Percentiles rank a stretch among this genome's conserved stretches.
These are phyloP conservation scores for Melanogaster broomeanus DNA, from an alignment of 768 basidiomycete genomes.

Conservation along the genomic window DNA sequence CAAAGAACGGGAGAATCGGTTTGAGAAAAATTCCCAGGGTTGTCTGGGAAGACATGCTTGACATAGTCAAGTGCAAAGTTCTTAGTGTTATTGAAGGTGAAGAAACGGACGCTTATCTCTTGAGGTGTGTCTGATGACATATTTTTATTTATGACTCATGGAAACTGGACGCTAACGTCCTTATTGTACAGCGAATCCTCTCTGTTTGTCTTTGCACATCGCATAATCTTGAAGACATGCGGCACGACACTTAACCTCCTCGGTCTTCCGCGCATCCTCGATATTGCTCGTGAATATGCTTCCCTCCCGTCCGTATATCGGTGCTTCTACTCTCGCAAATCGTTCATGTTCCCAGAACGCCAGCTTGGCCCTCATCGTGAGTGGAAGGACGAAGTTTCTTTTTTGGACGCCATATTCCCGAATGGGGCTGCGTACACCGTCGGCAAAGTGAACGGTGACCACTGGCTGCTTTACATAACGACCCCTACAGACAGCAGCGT, in stretches of 20 bases:
- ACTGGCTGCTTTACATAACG: constrained; percentile 96
- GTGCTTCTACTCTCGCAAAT: constrained; percentile 97
- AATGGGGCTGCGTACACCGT: constrained; percentile 94
- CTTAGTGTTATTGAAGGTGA: constrained; percentile 85
- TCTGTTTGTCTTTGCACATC: constrained; percentile 91
- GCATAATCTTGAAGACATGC: constrained; percentile 97
- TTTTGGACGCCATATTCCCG: constrained; percentile 85
- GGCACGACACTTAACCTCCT: constrained; percentile 97
- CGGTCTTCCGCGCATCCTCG: constrained; percentile 91
- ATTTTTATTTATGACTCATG: constrained; percentile 3
- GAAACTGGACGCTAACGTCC: constrained; percentile 11
- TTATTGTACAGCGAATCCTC: constrained; percentile 84
- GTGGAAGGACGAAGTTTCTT: constrained; percentile 93
- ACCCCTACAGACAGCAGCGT: constrained; percentile 43
- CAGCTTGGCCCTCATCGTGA: constrained; percentile 91
- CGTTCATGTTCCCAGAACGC: constrained; percentile 98
- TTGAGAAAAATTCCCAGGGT: constrained; percentile 72
- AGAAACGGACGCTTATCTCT: constrained; percentile 93
- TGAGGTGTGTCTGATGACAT: constrained; percentile 64
- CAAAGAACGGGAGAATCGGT: constrained; percentile 55
- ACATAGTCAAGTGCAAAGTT: constrained; percentile 95
- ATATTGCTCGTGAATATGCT: constrained; percentile 78
- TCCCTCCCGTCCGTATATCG: constrained; percentile 73
- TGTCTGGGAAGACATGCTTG: constrained; percentile 97
- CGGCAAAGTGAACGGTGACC: constrained; percentile 97